Conservation (phyloP, 73 alveolate genomes). For the Uronychia binucleata region DNA sequence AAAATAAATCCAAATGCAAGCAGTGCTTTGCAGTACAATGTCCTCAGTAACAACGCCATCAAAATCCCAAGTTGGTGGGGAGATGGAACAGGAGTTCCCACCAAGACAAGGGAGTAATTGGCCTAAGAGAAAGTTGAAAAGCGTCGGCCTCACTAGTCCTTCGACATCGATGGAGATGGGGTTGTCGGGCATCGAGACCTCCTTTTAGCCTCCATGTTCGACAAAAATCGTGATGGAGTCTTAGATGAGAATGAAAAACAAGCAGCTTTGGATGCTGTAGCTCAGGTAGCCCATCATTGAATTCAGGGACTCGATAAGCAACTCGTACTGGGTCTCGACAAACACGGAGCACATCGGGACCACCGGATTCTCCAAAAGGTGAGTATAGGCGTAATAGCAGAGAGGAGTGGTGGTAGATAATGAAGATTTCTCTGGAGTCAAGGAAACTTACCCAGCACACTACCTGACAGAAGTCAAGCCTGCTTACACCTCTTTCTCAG, state of each 20-base stretch:
- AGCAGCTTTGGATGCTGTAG: constrained; percentile 69
- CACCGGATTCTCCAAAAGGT: constrained; percentile 78
- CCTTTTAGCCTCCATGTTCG: constrained; percentile 74
- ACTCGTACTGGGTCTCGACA: constrained; percentile 87
- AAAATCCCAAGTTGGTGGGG: too few relatives aligned
- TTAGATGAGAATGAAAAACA: constrained; percentile 75
- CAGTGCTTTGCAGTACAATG: too few relatives aligned
- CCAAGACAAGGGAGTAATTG: constrained; percentile 15
- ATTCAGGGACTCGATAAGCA: constrained; percentile 67
- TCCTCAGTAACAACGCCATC: too few relatives aligned
- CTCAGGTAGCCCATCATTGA: constrained; percentile 6
- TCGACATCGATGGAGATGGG: constrained; percentile 87
- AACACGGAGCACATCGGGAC: constrained; percentile 76
- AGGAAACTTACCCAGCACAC: constrained; percentile 83
- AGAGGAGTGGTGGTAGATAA: constrained; percentile 87
- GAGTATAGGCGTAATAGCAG: background rate
- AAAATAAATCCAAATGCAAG: too few relatives aligned
- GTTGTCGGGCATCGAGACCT: constrained; percentile 88
- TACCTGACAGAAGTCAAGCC: constrained; percentile 26
- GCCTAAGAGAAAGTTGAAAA: constrained; percentile 21
- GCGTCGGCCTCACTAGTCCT: constrained; percentile 65
- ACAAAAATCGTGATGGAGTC: constrained; percentile 84
- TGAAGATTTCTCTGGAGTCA: constrained; percentile 77
- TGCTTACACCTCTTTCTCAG: background rate
- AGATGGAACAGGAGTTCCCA: background rate